Base-by-base conservation (phyloP, 257 asterid species). In the Marsdenia floribunda region DNA sequence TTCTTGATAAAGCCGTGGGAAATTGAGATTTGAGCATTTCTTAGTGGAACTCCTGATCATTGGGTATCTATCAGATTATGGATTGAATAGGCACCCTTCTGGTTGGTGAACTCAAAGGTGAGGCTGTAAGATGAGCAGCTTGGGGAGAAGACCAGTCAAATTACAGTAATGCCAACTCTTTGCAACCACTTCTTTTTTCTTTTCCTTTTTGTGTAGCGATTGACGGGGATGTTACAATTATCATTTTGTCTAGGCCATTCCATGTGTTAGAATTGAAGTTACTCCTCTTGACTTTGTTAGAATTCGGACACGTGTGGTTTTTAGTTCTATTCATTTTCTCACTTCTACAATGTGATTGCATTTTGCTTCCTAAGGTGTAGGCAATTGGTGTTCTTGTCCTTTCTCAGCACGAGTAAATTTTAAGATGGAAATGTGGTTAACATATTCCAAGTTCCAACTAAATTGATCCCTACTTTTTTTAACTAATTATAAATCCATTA, bases 111-210 rank as follows among this genome's bases (percentile, higher is more conserved):
- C 29, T 29, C 50, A 75, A 66, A 63, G 33, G 35, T 38, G 60
- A 66, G 63, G 68, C 47, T 53, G 78, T 57, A 52, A 53, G 40
- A 75, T 55, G 73, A 55, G 53, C 73, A 40, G 49, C 47, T 53
- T 54, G 9, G 37, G 15, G 52, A 21, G 10, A n/a, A 21, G 13
- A 42, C 47, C 7, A 35, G 16, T 21, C 16, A 21, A 18, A 71
- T 53, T 50, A 53, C 6, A 10, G 9, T 50, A 29, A 50, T 49
- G 50, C 61, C 59, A 57, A 71, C 33, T 71, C 64, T 40, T 40
- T 29, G 11, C 7, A 71, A 71, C 63, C 64, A 50, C 55, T 13
- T 46, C 5, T 40, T 44, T 19, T 68, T 67, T n/a, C n/a, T n/a
- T n/a, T n/a, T n/a, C n/a, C n/a, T n/a, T n/a, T n/a, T n/a, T 22